phyloP scores from a whole-genome alignment of 208 protist species.

The Crithidia brevicula region DNA sequence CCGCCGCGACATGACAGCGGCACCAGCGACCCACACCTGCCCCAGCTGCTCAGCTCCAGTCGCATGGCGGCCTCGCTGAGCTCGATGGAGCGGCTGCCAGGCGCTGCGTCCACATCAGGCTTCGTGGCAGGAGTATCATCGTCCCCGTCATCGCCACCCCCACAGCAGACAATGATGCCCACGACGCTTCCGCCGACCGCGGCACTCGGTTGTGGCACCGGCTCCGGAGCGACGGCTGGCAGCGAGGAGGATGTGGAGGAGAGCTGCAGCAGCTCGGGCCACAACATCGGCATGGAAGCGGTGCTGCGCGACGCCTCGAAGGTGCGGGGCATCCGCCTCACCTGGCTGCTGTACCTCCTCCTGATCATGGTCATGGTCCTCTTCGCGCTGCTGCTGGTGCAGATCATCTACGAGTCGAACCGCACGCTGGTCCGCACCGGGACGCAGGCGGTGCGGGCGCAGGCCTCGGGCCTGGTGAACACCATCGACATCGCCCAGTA shows the following conservation, averaged over 20 bases:
- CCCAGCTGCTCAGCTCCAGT: neutral
- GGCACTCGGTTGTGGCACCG: too few relatives aligned
- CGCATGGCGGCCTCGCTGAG: neutral
- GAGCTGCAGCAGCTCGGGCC: slow-evolving; percentile 12
- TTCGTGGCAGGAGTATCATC: neutral
- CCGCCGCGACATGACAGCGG: neutral
- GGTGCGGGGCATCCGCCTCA: slow-evolving; percentile 61
- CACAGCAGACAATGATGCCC: too few relatives aligned
- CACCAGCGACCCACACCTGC: slow-evolving; percentile 3
- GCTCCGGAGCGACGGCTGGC: too few relatives aligned
- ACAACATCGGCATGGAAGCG: slow-evolving; percentile 39
- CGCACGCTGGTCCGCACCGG: slow-evolving; percentile 38
- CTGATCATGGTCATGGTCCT: slow-evolving; percentile 65
- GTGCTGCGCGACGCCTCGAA: slow-evolving; percentile 63
- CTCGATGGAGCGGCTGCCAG: slow-evolving; percentile 8
- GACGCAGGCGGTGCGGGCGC: slow-evolving; percentile 38
- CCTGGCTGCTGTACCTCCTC: slow-evolving; percentile 69
- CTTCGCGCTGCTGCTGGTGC: slow-evolving; percentile 47
- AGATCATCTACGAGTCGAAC: slow-evolving; percentile 64
- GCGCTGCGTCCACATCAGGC: neutral
- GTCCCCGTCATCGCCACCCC: neutral
- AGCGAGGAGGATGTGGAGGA: neutral
- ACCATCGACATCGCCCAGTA: slow-evolving; percentile 26
- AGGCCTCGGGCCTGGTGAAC: slow-evolving; percentile 32
- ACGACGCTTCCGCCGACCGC: too few relatives aligned